phyloP scores from a whole-genome alignment of 768 basidiomycete genomes.

The Russula emetica region DNA sequence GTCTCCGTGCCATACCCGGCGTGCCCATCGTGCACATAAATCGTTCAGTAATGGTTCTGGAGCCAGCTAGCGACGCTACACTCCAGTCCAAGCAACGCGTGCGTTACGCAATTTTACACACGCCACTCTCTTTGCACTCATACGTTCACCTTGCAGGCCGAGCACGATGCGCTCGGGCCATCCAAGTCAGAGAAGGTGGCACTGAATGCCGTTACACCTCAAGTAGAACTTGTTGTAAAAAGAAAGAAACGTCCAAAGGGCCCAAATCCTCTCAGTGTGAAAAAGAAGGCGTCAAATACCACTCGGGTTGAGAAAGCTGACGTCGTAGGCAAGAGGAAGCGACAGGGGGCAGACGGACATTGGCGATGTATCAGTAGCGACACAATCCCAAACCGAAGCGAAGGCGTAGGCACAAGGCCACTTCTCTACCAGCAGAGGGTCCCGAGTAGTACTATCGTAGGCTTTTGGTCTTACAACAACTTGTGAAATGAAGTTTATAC shows the following conservation, averaged over 20 bases:
- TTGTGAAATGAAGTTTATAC: not conserved
- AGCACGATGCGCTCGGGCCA: slow-evolving; percentile 56
- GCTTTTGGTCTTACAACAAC: not conserved
- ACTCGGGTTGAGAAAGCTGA: slow-evolving; percentile 22
- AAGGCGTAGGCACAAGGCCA: slow-evolving; percentile 30
- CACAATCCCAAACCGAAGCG: slow-evolving; percentile 29
- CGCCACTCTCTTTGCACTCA: not conserved
- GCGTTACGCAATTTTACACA: slow-evolving; percentile 28
- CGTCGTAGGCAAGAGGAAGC: slow-evolving; percentile 34
- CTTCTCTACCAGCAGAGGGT: not conserved
- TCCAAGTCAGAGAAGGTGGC: slow-evolving; percentile 46
- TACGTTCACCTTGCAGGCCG: slow-evolving; percentile 43
- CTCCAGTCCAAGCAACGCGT: slow-evolving; percentile 62
- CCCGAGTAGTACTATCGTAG: not conserved
- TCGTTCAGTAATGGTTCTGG: slow-evolving; percentile 87
- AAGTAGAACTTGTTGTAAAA: slow-evolving; percentile 45
- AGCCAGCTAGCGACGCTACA: slow-evolving; percentile 81
- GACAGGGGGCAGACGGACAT: slow-evolving; percentile 26
- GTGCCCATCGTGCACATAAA: slow-evolving; percentile 90
- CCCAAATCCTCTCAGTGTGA: slow-evolving; percentile 89
- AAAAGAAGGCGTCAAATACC: slow-evolving; percentile 55
- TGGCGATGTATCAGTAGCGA: slow-evolving; percentile 16
- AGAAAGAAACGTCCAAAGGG: slow-evolving; percentile 71
- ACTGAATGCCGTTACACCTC: slow-evolving; percentile 35
- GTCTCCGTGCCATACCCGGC: slow-evolving; percentile 70